A percentile compares a stretch with the other conserved stretches of the same genome.
Evolutionary conservation across 2,329 filamentous ascomycete species (phyloP).

Genomic region (Hypocreales sp.): DNA sequence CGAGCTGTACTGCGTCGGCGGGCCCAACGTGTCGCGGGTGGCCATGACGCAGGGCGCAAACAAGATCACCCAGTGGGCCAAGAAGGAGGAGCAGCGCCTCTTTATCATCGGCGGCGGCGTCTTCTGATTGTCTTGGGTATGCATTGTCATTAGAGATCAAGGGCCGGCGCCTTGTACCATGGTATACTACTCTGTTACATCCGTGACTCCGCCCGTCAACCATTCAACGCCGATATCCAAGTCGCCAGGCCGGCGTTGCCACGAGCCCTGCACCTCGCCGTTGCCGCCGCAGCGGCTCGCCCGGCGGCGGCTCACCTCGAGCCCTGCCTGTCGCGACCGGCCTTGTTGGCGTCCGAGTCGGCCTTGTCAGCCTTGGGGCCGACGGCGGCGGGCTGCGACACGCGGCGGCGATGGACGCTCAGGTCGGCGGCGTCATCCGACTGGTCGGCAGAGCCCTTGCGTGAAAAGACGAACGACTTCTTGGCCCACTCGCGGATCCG

Average conservation of each 20-base stretch:
- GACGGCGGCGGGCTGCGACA: too few species aligned
- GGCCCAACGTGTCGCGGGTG: conserved; percentile 47
- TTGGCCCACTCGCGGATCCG: conserved; percentile 18
- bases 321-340: too few species aligned
- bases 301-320: too few species aligned
- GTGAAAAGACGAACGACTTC: conserved; percentile 13
- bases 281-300: too few species aligned
- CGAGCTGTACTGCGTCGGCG: conserved; percentile 90
- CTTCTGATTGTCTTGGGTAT: conserved; percentile 27
- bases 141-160: too few species aligned
- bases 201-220: conserved; percentile 1
- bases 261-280: too few species aligned
- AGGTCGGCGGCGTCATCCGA: too few species aligned
- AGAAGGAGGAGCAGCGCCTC: conserved; percentile 78
- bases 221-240: too few species aligned
- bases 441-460: conserved; percentile 10
- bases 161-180: not conserved
- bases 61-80: conserved; percentile 80
- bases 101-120: conserved; percentile 98
- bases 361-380: too few species aligned
- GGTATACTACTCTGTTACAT: conserved; percentile 1
- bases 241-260: too few species aligned
- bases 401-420: too few species aligned
- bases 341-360: too few species aligned
- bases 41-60: conserved; percentile 75